phyloP scores from a whole-genome alignment of 2,329 filamentous ascomycete genomes.

The Paraphaeosphaeria sporulosa region DNA sequence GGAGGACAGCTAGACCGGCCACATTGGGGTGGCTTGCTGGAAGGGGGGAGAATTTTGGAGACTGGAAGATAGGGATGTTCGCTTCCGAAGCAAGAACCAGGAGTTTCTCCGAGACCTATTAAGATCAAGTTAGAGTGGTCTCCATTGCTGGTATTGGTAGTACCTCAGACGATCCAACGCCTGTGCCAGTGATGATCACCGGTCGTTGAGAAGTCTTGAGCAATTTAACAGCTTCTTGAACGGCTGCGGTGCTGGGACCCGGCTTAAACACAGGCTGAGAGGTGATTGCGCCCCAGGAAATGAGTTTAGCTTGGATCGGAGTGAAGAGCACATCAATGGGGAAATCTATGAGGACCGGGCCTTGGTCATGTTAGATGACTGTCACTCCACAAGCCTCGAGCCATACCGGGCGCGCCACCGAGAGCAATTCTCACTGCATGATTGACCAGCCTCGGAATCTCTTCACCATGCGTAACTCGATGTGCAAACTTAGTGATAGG shows the following conservation, averaged over 20 bases:
- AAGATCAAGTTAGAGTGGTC: too few relatives aligned
- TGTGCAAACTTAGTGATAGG: constrained; percentile 58
- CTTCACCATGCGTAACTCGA: constrained; percentile 53
- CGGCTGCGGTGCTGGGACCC: constrained; percentile 46
- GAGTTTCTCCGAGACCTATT: too few relatives aligned
- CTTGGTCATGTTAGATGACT: constrained; percentile 49
- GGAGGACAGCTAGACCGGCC: constrained; percentile 43
- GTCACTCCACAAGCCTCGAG: too few relatives aligned
- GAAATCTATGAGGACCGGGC: constrained; percentile 50
- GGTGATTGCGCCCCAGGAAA: constrained; percentile 53
- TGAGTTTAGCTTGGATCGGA: constrained; percentile 46
- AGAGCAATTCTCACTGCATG: constrained; percentile 50
- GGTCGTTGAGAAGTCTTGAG: constrained; percentile 48
- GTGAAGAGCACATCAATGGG: constrained; percentile 54
- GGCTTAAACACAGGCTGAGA: constrained; percentile 44
- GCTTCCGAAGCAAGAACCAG: constrained; percentile 26
- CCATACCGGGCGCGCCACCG: too few relatives aligned
- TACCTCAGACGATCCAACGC: constrained; percentile 33
- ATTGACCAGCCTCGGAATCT: constrained; percentile 55
- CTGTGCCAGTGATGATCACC: constrained; percentile 54
- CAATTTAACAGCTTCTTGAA: constrained; percentile 43
- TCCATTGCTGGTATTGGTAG: background rate
- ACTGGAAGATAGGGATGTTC: constrained; percentile 53
- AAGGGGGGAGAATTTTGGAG: constrained; percentile 44
- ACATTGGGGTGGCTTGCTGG: constrained; percentile 47